Base-by-base conservation (phyloP, 306 rosid genomes). In the Cucurbita argyrosperma region DNA sequence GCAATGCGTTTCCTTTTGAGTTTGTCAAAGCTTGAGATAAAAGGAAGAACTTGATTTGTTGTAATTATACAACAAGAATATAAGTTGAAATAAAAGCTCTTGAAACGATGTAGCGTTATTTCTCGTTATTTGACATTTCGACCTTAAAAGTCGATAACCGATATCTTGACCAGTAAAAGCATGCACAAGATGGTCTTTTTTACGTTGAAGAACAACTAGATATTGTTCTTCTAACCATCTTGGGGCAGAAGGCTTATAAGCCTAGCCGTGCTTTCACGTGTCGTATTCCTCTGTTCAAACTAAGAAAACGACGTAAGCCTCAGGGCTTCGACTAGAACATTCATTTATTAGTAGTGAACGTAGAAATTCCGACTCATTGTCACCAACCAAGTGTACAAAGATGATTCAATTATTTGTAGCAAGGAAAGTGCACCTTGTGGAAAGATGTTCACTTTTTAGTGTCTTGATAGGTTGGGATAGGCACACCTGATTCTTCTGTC, bases 401-500 rank as follows among this genome's bases (percentile, higher is more conserved):
- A 21, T 10, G 38, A 18, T 43, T 42, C 4, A 9, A 43, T 66
- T 46, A 43, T 67, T 46, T 67, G 72, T 61, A 26, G 37, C 52
- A 47, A 74, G 21, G 77, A 68, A 63, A 50, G 69, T 2, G 35
- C 11, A 83, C 77, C 83, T 64, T 71, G 61, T 19, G 11, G 61
- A 26, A 40, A 59, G 56, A 67, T 45, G 11, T 55, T 64, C 51
- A 64, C 5, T 12, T 15, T 77, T 76, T 80, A 63, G 71, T 42
- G 65, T 30, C 35, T 30, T 30, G 35, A 30, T 82, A 76, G 58
- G 81, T 75, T 10, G 89, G 88, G 55, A 88, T 88, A 47, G 87
- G 77, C 16, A 89, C 86, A 56, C 97, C 98, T 4, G 83, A 83
- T 7, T 77, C 74, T 78, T 78, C 91, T 2, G 98, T 94, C 84